These are phyloP conservation scores for Dunaliella sp. DNA, from an alignment of 139 green algal species.

Conservation along the genomic window DNA sequence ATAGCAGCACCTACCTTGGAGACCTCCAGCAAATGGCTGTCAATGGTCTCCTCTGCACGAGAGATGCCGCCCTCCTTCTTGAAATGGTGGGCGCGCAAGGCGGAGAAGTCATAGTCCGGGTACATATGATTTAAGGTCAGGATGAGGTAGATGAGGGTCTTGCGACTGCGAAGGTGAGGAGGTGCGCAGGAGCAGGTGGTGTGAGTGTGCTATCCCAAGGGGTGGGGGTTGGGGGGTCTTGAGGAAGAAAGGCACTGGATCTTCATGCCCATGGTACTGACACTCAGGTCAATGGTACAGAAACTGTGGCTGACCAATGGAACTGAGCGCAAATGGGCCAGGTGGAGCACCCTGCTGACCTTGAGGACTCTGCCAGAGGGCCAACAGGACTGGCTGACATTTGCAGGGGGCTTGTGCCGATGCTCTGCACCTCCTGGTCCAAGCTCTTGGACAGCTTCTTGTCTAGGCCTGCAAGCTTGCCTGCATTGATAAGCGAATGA, in stretches of 20 bases:
- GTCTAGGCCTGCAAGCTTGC: conserved; percentile 94
- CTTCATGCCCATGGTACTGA: no score
- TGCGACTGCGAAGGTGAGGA: conserved; percentile 62
- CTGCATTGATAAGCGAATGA: conserved; percentile 47
- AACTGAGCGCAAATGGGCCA: no score
- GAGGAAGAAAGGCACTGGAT: no score
- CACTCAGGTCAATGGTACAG: no score
- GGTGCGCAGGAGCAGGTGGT: no score
- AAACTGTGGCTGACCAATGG: no score
- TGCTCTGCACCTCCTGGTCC: conserved; percentile 82
- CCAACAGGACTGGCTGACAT: conserved; percentile 87
- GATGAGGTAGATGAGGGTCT: conserved; percentile 98
- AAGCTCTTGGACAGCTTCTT: conserved; percentile 94
- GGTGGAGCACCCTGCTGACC: no score
- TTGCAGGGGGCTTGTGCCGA: conserved; percentile 59
- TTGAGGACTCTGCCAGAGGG: conserved; percentile 70
- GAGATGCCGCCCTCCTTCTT: conserved; percentile 74
- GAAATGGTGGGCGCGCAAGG: conserved; percentile 91
- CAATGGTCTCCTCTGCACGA: conserved; percentile 76
- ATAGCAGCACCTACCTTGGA: conserved; percentile 78
- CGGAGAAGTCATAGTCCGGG: conserved; percentile 95
- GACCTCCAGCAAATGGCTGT: conserved; percentile 86
- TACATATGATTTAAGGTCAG: conserved; percentile 98
- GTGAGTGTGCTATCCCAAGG: no score
- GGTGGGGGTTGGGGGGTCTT: no score